Conservation (phyloP, 2,329 filamentous ascomycete genomes). For the Exophiala aquamarina region DNA sequence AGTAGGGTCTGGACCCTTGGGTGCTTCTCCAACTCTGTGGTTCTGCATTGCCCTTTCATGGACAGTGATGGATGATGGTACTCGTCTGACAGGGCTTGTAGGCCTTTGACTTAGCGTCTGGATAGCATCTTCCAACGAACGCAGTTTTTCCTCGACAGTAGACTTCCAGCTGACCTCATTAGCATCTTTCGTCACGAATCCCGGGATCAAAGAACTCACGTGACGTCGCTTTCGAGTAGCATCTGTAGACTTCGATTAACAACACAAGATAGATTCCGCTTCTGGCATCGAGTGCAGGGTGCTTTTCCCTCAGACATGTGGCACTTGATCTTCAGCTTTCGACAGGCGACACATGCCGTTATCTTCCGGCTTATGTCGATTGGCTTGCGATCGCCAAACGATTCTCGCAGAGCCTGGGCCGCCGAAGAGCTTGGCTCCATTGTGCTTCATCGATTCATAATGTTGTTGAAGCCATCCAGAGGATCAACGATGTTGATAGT, state of each 20-base stretch:
- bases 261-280: constrained; percentile 50
- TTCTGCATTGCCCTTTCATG: too few relatives aligned
- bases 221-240: constrained; percentile 31
- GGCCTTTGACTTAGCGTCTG: constrained; percentile 8
- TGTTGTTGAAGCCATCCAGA: too few relatives aligned
- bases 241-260: constrained; percentile 54
- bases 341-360: constrained; percentile 33
- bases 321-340: constrained; percentile 53
- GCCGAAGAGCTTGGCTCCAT: constrained; percentile 15
- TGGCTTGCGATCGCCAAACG: constrained; percentile 37
- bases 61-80: too few relatives aligned
- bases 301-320: constrained; percentile 50
- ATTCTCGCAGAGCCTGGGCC: constrained; percentile 32
- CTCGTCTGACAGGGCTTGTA: too few relatives aligned
- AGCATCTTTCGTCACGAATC: constrained; percentile 2
- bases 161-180: constrained; percentile 39
- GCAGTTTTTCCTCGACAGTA: constrained; percentile 38
- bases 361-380: constrained; percentile 37
- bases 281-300: constrained; percentile 49
- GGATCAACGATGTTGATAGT: too few relatives aligned
- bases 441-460: too few relatives aligned
- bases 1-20: constrained; percentile 7
- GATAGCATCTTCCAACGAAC: constrained; percentile 38
- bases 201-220: constrained; percentile 5
- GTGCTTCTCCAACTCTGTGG: too few relatives aligned